A percentile compares a stretch with the other conserved stretches of the same genome.
Evolutionary conservation across 2,329 filamentous ascomycete genomes (phyloP).

Genomic region (Ophiostoma ips): DNA sequence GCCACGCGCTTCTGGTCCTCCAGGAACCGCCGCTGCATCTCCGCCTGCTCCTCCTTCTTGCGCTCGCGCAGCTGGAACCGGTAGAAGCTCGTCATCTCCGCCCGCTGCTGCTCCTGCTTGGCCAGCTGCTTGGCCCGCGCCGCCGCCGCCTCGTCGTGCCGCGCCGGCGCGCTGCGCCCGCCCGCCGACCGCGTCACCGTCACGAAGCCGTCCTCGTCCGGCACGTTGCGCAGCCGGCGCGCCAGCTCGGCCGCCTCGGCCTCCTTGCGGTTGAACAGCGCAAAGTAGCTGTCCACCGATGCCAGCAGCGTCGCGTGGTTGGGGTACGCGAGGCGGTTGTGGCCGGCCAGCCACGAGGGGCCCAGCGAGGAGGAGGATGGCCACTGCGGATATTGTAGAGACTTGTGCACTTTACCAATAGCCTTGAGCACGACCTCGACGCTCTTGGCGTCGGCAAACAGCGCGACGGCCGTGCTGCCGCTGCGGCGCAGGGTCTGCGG

Average conservation of each 20-base stretch:
- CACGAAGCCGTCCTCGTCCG: conserved; percentile 91
- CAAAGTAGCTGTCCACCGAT: conserved; percentile 75
- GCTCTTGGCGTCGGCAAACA: conserved; percentile 72
- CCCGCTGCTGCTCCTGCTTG: conserved; percentile 44
- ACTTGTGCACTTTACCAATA: conserved; percentile 45
- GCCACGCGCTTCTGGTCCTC: conserved; percentile 59
- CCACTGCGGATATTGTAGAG: conserved; percentile 21
- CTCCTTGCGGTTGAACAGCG: conserved; percentile 60
- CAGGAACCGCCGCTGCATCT: conserved; percentile 59
- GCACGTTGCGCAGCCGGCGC: conserved; percentile 56
- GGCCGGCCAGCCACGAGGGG: conserved; percentile 42
- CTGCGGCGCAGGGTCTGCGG: conserved; percentile 54
- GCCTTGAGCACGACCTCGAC: conserved; percentile 66
- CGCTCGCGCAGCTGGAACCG: conserved; percentile 70
- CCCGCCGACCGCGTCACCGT: conserved; percentile 79
- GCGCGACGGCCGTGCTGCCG: conserved; percentile 65
- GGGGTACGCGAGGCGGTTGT: conserved; percentile 61
- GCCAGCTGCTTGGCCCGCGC: conserved; percentile 45
- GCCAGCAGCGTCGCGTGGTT: conserved; percentile 51
- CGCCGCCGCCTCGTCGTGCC: conserved; percentile 55
- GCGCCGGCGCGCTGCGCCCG: conserved; percentile 52
- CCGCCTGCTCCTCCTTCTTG: conserved; percentile 59
- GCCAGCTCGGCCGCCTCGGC: conserved; percentile 47
- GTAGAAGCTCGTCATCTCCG: conserved; percentile 61
- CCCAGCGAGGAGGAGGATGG: conserved; percentile 31